Evolutionary conservation across 768 basidiomycete genomes (phyloP), one percentile per base, ranked within the genome.

Genomic region (Pisolithus marmoratus): DNA sequence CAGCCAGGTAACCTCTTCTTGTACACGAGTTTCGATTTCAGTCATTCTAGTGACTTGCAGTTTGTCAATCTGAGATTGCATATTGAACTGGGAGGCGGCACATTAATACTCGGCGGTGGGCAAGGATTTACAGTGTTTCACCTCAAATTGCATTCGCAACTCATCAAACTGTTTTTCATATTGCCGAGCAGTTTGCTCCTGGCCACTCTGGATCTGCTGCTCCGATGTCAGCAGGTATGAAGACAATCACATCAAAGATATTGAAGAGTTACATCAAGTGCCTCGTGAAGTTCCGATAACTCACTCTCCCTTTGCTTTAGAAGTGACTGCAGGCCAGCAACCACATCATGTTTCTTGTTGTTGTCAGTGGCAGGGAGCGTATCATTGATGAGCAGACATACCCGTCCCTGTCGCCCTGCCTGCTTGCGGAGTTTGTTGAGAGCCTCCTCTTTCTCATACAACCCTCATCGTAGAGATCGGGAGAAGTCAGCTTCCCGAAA

Each of bases 401-500:
- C 47, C n/a, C 24, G 31, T 20, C 34, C 47, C 22, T 48, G 47
- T 24, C 31, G 15, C 9, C 44, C 12, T 17, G 36, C 14, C 37
- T 51, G 44, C 23, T 14, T 36, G 22, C 23, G 23, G 9, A 45
- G 38, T 37, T 38, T 44, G 43, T 14, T 7, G 2, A 40, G 17
- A n/a, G 29, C 24, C 40, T 23, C 46, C 36, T 31, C 6, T 37
- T 48, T 41, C n/a, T 17, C 22, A 38, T 53, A 43, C 22, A 53
- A 2, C 22, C 23, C 24, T 19, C 38, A 2, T 19, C 40, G 23
- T 31, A 53, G 41, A 40, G 14, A 4, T 14, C 40, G 6, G 6
- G 41, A 49, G 31, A 20, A 53, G 19, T 53, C 23, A 2, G 49
- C 52, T 44, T 53, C 52, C 6, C 29, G 12, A 19, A 36, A 20